These are phyloP conservation scores for Pelargonium citronellum DNA, from an alignment of 441 rosid species.

Conservation along the genomic window DNA sequence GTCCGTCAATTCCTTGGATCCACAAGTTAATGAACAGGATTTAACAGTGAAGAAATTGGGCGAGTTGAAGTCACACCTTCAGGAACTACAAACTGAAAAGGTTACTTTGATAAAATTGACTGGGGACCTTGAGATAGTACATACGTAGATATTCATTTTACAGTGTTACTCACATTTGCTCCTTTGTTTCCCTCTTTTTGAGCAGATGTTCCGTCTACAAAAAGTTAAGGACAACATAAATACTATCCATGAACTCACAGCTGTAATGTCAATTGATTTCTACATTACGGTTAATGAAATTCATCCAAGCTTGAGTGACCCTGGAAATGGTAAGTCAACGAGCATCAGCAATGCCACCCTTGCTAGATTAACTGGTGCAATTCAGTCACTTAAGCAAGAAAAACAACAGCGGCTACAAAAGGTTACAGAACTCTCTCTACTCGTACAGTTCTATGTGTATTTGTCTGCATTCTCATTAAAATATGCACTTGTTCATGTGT, in stretches of 20 bases:
- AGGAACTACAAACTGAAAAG: constrained; percentile 76
- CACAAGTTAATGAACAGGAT: constrained; percentile 50
- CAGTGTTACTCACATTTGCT: constrained; percentile 8
- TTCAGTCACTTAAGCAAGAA: constrained; percentile 54
- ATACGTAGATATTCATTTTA: too few relatives aligned
- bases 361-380: constrained; percentile 48
- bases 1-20: constrained; percentile 23
- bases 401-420: constrained; percentile 58
- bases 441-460: too few relatives aligned
- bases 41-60: constrained; percentile 56
- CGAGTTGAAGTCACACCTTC: constrained; percentile 52
- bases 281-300: constrained; percentile 42
- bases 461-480: too few relatives aligned
- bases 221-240: constrained; percentile 47
- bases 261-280: constrained; percentile 64
- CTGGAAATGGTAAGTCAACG: constrained; percentile 34
- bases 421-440: constrained; percentile 36
- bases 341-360: constrained; percentile 80
- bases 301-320: constrained; percentile 55
- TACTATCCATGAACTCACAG: constrained; percentile 55
- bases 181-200: constrained; percentile 16
- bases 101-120: constrained; percentile 22
- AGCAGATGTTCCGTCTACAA: constrained; percentile 60
- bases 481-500: too few relatives aligned
- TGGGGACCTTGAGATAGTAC: background rate